A percentile compares a stretch with the other conserved stretches of the same genome.
Evolutionary conservation across 305 asterid species (phyloP).

Genomic region (Caryopteris hybrid): DNA sequence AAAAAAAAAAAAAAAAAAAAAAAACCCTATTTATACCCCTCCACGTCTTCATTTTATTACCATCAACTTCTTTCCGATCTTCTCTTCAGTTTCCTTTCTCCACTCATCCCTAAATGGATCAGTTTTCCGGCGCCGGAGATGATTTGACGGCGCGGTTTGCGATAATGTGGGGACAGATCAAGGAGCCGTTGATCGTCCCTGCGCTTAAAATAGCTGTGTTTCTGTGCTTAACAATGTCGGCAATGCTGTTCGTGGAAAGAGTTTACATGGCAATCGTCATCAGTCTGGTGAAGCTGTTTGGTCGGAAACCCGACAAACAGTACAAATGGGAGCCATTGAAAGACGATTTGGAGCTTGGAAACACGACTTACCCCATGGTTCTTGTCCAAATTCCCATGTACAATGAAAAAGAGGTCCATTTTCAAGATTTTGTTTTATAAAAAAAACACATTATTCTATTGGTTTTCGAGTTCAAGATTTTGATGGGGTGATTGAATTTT

Average conservation of each 20-base stretch:
- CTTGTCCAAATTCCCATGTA: conserved; percentile 81
- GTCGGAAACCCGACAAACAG: conserved; percentile 35
- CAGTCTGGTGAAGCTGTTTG: conserved; percentile 31
- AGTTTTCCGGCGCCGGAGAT: conserved; percentile 16
- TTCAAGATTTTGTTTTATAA: background rate
- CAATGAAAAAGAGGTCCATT: conserved; percentile 58
- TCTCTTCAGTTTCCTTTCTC: background rate
- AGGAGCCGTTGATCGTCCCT: conserved; percentile 38
- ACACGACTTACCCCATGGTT: conserved; percentile 49
- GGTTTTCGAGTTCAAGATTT: background rate
- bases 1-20: conserved; percentile 19
- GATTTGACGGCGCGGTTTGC: conserved; percentile 27
- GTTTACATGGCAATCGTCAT: conserved; percentile 55
- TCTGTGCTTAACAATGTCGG: conserved; percentile 42
- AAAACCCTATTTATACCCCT: conserved; percentile 16
- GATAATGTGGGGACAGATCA: conserved; percentile 33
- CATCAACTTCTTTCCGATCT: background rate
- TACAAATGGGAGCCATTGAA: conserved; percentile 48
- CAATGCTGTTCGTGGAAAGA: conserved; percentile 53
- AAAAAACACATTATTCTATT: too few species aligned
- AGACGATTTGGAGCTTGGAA: conserved; percentile 57
- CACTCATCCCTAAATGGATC: conserved; percentile 20
- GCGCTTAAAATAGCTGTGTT: conserved; percentile 26
- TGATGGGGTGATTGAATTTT: background rate
- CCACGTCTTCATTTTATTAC: conserved; percentile 4